These are phyloP conservation scores for Claviceps cyperi DNA, from an alignment of 2,329 filamentous ascomycete species.

Conservation along the genomic window DNA sequence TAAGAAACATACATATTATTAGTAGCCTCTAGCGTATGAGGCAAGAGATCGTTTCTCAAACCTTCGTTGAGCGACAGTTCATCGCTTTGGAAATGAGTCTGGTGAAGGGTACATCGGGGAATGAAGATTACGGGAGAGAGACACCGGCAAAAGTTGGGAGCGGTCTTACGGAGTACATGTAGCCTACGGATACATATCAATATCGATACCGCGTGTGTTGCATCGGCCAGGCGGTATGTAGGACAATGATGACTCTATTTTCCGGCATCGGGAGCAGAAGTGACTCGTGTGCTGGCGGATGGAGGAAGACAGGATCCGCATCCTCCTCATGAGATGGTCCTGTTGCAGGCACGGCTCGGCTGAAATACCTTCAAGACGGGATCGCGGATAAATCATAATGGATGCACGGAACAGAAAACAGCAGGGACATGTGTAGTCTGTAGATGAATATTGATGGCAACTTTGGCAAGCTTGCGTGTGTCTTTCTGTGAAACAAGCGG, in stretches of 20 bases:
- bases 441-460: background rate
- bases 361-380: background rate
- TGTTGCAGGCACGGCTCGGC: background rate
- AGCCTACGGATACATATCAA: no score
- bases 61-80: background rate
- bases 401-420: background rate
- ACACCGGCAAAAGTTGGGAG: no score
- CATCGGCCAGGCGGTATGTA: no score
- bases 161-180: no score
- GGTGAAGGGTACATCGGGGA: no score
- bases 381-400: background rate
- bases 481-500: background rate
- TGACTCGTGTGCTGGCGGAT: background rate
- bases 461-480: background rate
- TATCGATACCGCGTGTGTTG: no score
- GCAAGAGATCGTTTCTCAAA: background rate
- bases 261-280: background rate
- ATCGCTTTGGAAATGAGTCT: no score
- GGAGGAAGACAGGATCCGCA: background rate
- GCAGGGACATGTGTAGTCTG: background rate
- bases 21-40: background rate
- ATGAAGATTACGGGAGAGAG: no score
- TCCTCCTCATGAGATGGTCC: background rate
- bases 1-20: background rate
- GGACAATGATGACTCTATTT: no score